phyloP scores from a whole-genome alignment of 2,329 filamentous ascomycete genomes.

The Penicillium griseofulvum region DNA sequence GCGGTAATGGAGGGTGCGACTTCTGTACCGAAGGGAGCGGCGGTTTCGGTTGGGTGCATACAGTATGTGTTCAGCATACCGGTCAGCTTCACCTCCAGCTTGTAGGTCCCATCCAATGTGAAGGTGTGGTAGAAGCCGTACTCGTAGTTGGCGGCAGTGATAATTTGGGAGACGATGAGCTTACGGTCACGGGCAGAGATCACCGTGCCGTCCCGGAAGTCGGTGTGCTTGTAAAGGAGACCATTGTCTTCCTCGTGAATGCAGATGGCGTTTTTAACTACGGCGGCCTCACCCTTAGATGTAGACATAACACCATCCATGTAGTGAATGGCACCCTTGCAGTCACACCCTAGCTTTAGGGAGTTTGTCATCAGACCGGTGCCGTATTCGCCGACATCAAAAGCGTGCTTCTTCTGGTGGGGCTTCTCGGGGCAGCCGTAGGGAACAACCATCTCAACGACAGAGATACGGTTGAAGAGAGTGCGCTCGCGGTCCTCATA shows the following conservation, averaged over 20 bases:
- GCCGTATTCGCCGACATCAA: constrained; percentile 30
- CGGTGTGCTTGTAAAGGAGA: constrained; percentile 68
- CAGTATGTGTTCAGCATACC: constrained; percentile 88
- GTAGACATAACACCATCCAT: constrained; percentile 28
- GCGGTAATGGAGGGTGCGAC: constrained; percentile 86
- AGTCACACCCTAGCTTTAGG: constrained; percentile 30
- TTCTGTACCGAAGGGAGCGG: constrained; percentile 80
- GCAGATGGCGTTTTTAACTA: constrained; percentile 29
- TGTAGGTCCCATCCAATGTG: constrained; percentile 84
- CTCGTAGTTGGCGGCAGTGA: constrained; percentile 93
- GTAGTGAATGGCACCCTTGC: constrained; percentile 32
- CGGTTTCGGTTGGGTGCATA: constrained; percentile 73
- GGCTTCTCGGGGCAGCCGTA: constrained; percentile 28
- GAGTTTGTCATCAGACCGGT: constrained; percentile 31
- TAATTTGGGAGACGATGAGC: constrained; percentile 82
- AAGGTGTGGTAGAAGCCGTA: constrained; percentile 84
- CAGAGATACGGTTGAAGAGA: constrained; percentile 31
- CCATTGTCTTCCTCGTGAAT: constrained; percentile 34
- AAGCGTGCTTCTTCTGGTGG: constrained; percentile 31
- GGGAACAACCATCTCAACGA: constrained; percentile 31
- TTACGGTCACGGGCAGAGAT: constrained; percentile 83
- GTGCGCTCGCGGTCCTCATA: constrained; percentile 30
- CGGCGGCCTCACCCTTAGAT: constrained; percentile 22
- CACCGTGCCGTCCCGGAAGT: constrained; percentile 82
- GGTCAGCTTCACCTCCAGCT: constrained; percentile 84